Percentiles rank a stretch among this genome's conserved stretches.
Evolutionary conservation across 1,284 basidiomycete genomes (phyloP).

Genomic region (Stereum hirsutum): DNA sequence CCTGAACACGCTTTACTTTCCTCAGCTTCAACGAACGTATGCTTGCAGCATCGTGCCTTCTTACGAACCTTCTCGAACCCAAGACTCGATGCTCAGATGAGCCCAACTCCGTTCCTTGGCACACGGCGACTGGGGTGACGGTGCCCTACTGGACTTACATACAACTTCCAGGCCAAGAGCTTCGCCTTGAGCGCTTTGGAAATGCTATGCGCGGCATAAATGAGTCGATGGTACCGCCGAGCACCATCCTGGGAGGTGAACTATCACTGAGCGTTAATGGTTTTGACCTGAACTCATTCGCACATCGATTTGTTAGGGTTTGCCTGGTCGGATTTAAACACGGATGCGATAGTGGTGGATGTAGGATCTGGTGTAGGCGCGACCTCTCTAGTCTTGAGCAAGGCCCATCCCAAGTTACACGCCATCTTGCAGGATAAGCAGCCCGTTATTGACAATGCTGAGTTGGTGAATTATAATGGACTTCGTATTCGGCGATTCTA

Average conservation of each 20-base stretch:
- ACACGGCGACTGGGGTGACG: too few relatives aligned
- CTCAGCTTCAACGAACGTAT: too few relatives aligned
- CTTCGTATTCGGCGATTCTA: too few relatives aligned
- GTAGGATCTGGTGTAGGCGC: constrained; percentile 33
- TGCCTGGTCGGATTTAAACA: constrained; percentile 23
- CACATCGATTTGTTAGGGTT: constrained; percentile 21
- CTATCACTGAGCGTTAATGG: not conserved
- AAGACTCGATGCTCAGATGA: too few relatives aligned
- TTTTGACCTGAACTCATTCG: not conserved
- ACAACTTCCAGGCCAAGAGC: too few relatives aligned
- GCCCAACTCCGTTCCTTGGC: too few relatives aligned
- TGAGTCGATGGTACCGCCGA: not conserved
- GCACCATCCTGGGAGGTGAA: constrained; percentile 1
- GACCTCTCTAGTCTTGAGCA: constrained; percentile 19
- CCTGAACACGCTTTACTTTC: too few relatives aligned
- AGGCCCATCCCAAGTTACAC: constrained; percentile 19
- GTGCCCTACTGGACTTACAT: too few relatives aligned
- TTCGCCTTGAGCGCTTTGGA: not conserved
- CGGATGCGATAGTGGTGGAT: constrained; percentile 27
- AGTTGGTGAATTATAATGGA: constrained; percentile 20
- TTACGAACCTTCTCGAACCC: too few relatives aligned
- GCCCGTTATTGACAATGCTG: constrained; percentile 20
- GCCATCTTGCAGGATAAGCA: constrained; percentile 29
- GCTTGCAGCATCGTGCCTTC: too few relatives aligned
- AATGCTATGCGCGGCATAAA: not conserved